Base-by-base conservation (phyloP, 2,329 filamentous ascomycete genomes). In the Cladobotryum protrusum region DNA sequence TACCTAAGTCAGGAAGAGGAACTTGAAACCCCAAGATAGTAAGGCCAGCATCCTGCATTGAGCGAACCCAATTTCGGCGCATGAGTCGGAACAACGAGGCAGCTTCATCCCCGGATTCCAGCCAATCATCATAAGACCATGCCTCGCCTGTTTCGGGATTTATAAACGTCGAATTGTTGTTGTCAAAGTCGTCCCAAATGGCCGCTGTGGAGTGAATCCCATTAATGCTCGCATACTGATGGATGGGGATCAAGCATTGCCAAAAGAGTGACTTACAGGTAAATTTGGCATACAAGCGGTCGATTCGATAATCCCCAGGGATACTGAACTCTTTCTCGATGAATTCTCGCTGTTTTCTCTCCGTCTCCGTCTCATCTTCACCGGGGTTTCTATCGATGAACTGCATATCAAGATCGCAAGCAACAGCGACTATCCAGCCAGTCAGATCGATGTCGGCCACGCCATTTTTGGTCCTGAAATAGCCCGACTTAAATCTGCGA, bases 271-370 rank as follows among this genome's bases (percentile, higher is more conserved):
- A 44, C 42, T 44, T 29, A 34, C 42, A 44, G 17, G 42, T 44
- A 29, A 44, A 29, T 17, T 44, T 44, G 13, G 42, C 29, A 29
- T 44, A 44, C 42, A 44, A 15, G 29, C 42, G 20, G 14, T 44
- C 42, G 12, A 44, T 20, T 11, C 42, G 42, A 29, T 44, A 44
- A 44, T 44, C 42, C 11, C 42, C 42, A 44, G 42, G 42, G 42
- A 44, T 29, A 29, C 15, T 17, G 15, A 44, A 33, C 20, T 44
- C 42, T 4, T 29, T 24, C 29, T 44, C 42, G 33, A 44, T 44
- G 42, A 44, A 44, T 32, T 44, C 42, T 14, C 42, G 42, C 29
- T 44, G 42, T 12, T 29, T 20, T 17, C 18, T 44, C 17, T 44
- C 42, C 19, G 13, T n/a, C 7, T 12, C 12, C 12, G 24, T 17